These are phyloP conservation scores for Solanum tarijense DNA, from an alignment of 257 asterid genomes.

Conservation along the genomic window DNA sequence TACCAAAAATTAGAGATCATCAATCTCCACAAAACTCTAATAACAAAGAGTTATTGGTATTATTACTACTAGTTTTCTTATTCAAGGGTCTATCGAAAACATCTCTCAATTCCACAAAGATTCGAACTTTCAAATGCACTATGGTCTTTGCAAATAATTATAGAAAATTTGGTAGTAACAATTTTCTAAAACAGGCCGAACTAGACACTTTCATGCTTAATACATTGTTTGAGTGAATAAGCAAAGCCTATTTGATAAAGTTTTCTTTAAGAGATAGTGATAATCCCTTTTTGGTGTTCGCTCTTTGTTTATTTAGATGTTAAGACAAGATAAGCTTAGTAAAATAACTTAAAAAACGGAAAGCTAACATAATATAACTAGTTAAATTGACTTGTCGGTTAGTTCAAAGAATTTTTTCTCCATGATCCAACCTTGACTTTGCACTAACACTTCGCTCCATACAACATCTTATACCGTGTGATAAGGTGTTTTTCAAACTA, in stretches of 20 bases:
- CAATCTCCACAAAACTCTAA: slow-evolving; percentile 36
- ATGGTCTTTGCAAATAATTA: background rate
- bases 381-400: background rate
- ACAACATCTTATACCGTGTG: background rate
- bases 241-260: background rate
- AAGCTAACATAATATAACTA: background rate
- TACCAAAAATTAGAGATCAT: slow-evolving; percentile 18
- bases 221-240: background rate
- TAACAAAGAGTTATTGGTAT: background rate
- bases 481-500: rapidly evolving
- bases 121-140: background rate
- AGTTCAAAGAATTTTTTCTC: too few species aligned
- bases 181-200: background rate
- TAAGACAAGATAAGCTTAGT: background rate
- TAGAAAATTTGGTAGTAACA: background rate
- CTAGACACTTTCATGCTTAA: background rate
- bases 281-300: background rate
- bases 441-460: background rate
- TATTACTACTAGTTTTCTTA: background rate
- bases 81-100: background rate
- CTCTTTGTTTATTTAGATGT: background rate
- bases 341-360: background rate
- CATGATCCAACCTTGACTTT: background rate
- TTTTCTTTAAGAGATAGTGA: background rate
- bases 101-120: background rate